Base-by-base conservation (phyloP, 2,329 filamentous ascomycete genomes). In the Metarhizium humberi region DNA sequence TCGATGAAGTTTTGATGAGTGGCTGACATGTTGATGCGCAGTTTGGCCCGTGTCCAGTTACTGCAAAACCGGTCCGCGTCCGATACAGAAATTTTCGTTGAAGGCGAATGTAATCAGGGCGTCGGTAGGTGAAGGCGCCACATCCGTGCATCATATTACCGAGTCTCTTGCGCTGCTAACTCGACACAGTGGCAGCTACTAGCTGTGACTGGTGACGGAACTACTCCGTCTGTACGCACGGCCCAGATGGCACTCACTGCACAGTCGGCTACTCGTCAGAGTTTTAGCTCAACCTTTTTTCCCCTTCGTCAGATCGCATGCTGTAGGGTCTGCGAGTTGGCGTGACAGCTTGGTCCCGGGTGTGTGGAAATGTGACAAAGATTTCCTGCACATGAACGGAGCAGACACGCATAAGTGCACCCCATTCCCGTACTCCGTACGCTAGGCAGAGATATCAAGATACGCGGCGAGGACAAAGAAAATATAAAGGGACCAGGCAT, bases 401-500 rank as follows among this genome's bases (percentile, higher is more conserved):
- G 18, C 29, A 42, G 6, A 25, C 25, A 25, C 25, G 25, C 25
- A 42, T 52, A 18, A 16, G n/a, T 25, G n/a, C 43, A 46, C 25
- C 25, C 25, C 25, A 25, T 25, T 25, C 6, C 32, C 32, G 32
- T 3, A 34, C 32, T 1, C 32, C 32, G 32, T 3, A 34, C 32
- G 3, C 45, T 13, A 16, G 38, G 5, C 38, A 16, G 38, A 40
- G 10, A 20, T 47, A 36, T 38, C 30, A 34, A 40, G 51, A 46
- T 45, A 53, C 25, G 42, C 30, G 34, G 51, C 30, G 13, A 34
- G 29, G n/a, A 53, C 51, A 47, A 53, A 53, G 42, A 36, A 53
- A 47, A 47, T 20, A 53, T n/a, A 46, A 36, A 5, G 18, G 40
- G 36, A 7, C 40, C 29, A 30, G 38, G 46, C 51, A 46, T 25